Conservation (phyloP, 345 rosid genomes). For the Linum tenue region DNA sequence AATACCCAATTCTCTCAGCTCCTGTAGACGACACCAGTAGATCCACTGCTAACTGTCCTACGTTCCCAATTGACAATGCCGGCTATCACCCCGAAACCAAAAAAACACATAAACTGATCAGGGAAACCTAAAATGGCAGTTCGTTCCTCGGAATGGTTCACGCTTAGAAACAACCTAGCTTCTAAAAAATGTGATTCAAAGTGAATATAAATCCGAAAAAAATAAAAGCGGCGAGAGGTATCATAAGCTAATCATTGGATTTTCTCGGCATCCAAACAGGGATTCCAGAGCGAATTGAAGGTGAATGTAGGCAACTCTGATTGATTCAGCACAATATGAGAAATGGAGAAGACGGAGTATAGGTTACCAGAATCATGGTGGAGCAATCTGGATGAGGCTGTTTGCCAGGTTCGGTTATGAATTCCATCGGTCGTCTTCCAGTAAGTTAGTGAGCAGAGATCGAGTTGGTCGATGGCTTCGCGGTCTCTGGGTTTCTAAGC, state of each 20-base stretch:
- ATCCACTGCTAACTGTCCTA: constrained; percentile 86
- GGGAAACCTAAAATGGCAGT: no score
- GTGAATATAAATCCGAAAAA: neutral
- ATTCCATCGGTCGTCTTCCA: constrained; percentile 38
- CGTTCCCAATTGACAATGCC: constrained; percentile 84
- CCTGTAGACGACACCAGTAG: constrained; percentile 57
- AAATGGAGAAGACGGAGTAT: neutral
- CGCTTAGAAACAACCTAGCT: neutral
- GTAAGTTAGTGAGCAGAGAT: no score
- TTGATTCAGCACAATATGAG: neutral
- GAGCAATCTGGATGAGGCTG: constrained; percentile 42
- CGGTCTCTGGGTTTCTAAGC: no score
- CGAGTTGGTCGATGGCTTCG: no score
- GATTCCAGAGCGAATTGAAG: no score
- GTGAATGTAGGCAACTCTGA: no score
- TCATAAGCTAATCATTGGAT: no score
- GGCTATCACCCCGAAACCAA: constrained; percentile 34
- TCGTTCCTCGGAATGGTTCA: neutral
- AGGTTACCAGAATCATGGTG: constrained; percentile 48
- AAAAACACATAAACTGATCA: neutral
- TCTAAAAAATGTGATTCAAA: neutral
- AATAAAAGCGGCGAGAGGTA: neutral
- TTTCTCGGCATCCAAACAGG: no score
- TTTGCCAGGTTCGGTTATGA: constrained; percentile 51
- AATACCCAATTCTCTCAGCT: constrained; percentile 65